Evolutionary conservation across 495 filamentous ascomycete species (phyloP).

Genomic region (Chaetomidium leptoderma): DNA sequence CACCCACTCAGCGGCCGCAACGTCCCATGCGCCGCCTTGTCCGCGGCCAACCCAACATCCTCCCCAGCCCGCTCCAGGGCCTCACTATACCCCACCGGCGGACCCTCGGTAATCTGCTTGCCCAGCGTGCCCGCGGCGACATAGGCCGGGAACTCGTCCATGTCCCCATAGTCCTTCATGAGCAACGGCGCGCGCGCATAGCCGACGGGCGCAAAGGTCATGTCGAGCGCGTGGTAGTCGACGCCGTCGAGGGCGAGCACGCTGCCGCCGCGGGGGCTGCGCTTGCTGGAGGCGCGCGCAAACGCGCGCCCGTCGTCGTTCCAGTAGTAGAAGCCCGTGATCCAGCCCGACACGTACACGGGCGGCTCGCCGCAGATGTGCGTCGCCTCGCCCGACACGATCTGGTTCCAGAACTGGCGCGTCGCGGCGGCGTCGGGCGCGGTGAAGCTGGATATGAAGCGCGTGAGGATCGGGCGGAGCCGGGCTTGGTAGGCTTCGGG

Average conservation of each 20-base stretch:
- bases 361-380: conserved; percentile 29
- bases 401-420: conserved; percentile 42
- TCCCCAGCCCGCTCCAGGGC: conserved; percentile 20
- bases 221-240: conserved; percentile 24
- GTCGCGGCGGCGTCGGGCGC: conserved; percentile 32
- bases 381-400: conserved; percentile 20
- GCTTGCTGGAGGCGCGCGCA: too few relatives aligned
- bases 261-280: too few relatives aligned
- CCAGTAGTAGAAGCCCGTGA: conserved; percentile 50
- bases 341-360: conserved; percentile 40
- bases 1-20: conserved; percentile 27
- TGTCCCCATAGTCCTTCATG: conserved; percentile 25
- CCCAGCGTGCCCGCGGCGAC: conserved; percentile 28
- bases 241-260: conserved; percentile 22
- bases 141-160: conserved; percentile 21
- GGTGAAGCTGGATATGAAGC: conserved; percentile 36
- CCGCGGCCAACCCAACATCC: conserved; percentile 11
- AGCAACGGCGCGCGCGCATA: conserved; percentile 31
- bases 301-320: conserved; percentile 31
- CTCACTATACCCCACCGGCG: conserved; percentile 25
- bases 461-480: conserved; percentile 34
- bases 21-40: conserved; percentile 18
- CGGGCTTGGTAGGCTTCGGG: conserved; percentile 23
- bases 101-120: conserved; percentile 24
- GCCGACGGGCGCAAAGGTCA: conserved; percentile 24